Evolutionary conservation across 2,329 filamentous ascomycete species (phyloP).

Genomic region (Fusarium humuli): DNA sequence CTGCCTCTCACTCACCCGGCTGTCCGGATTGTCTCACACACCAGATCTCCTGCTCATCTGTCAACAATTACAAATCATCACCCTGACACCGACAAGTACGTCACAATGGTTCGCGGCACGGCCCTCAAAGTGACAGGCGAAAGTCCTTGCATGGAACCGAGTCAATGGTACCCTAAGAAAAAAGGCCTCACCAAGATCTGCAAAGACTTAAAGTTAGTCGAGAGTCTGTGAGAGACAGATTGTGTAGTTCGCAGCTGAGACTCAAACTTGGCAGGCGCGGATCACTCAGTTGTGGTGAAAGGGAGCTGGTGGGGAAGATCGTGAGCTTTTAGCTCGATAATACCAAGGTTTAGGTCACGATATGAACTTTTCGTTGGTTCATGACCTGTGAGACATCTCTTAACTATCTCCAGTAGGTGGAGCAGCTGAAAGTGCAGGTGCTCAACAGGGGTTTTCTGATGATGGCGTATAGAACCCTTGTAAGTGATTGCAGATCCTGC

Average conservation of each 20-base stretch:
- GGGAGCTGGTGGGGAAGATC: not conserved
- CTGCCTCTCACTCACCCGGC: not conserved
- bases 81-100: not conserved
- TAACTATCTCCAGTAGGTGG: not conserved
- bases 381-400: not conserved
- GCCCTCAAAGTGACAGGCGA: not conserved
- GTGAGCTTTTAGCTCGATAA: not conserved
- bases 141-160: not conserved
- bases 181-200: not conserved
- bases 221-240: not conserved
- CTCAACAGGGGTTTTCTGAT: not conserved
- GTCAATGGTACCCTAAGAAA: not conserved
- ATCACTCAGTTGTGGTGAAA: not conserved
- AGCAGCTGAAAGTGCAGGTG: not conserved
- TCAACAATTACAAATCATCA: not conserved
- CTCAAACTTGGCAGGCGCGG: not conserved
- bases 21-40: not conserved
- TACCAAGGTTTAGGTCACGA: not conserved
- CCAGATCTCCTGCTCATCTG: not conserved
- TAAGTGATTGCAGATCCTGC: constrained; percentile 5
- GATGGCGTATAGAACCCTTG: not conserved
- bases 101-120: not conserved
- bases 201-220: not conserved
- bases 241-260: not conserved
- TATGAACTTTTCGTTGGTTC: not conserved